Conservation (phyloP, 2,329 filamentous ascomycete species). For the Ilyonectria sp. region DNA sequence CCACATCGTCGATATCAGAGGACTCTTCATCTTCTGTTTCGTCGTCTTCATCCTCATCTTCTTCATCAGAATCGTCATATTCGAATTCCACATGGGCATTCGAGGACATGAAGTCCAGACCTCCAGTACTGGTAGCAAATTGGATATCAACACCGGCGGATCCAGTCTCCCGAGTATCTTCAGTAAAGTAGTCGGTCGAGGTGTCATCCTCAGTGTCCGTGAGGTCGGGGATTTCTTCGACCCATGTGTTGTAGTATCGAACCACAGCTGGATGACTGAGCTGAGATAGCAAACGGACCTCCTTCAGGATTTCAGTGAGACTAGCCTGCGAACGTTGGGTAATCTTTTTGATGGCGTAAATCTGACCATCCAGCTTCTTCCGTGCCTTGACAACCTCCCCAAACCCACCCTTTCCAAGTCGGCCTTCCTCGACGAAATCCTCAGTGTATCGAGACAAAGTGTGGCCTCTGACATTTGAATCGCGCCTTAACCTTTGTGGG, state of each 20-base stretch:
- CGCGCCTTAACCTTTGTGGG: conserved; percentile 69
- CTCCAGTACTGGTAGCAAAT: conserved; percentile 81
- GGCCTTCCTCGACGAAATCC: conserved; percentile 92
- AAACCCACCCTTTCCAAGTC: conserved; percentile 93
- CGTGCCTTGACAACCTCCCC: conserved; percentile 96
- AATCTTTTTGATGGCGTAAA: conserved; percentile 98
- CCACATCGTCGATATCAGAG: conserved; percentile 53
- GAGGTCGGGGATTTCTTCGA: conserved; percentile 77
- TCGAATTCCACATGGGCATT: conserved; percentile 86
- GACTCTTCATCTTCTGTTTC: conserved; percentile 63
- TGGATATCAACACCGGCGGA: conserved; percentile 65
- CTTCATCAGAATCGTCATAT: conserved; percentile 63
- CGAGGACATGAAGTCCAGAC: conserved; percentile 94
- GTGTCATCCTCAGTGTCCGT: conserved; percentile 71
- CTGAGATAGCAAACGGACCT: conserved; percentile 91
- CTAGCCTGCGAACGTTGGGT: conserved; percentile 84
- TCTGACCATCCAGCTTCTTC: conserved; percentile 92
- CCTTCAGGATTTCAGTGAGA: conserved; percentile 85
- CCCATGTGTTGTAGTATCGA: conserved; percentile 96
- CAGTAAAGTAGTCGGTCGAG: conserved; percentile 64
- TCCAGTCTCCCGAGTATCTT: conserved; percentile 54
- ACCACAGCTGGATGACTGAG: conserved; percentile 91
- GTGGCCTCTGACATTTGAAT: conserved; percentile 70
- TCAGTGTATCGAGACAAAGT: conserved; percentile 83
- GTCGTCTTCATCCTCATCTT: conserved; percentile 63